Conservation (phyloP, 1,139 yeast genomes). For the Pichia sp. region DNA sequence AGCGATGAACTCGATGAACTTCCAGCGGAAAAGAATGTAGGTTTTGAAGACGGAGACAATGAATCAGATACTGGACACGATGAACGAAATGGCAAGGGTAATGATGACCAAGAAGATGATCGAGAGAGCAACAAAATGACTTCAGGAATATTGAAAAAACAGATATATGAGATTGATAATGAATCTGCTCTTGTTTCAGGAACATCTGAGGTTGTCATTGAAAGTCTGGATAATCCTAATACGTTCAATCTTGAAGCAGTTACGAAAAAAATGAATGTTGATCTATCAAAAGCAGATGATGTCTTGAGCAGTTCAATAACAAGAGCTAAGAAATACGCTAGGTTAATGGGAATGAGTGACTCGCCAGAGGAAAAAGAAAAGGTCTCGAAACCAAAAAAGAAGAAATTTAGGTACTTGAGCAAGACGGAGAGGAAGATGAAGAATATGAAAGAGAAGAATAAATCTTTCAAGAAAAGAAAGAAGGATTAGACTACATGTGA, state of each 20-base stretch:
- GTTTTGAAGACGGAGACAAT: slow-evolving; percentile 1
- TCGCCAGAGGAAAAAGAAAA: slow-evolving; percentile 21
- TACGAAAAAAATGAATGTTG: slow-evolving; percentile 62
- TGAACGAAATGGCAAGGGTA: slow-evolving; percentile 20
- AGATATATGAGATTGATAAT: slow-evolving; percentile 45
- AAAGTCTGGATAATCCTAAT: slow-evolving; percentile 46
- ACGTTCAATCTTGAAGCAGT: slow-evolving; percentile 25
- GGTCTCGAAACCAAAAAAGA: slow-evolving; percentile 48
- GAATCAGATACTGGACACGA: slow-evolving; percentile 18
- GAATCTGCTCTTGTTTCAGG: slow-evolving; percentile 45
- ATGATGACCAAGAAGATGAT: slow-evolving; percentile 6
- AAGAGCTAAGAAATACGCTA: slow-evolving; percentile 71
- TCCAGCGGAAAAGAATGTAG: background rate
- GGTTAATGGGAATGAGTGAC: slow-evolving; percentile 43
- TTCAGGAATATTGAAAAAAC: slow-evolving; percentile 42
- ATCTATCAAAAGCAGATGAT: slow-evolving; percentile 54
- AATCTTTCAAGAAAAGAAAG: slow-evolving; percentile 21
- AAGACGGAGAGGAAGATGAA: slow-evolving; percentile 72
- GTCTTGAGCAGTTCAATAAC: slow-evolving; percentile 60
- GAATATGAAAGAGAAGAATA: slow-evolving; percentile 48
- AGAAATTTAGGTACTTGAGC: slow-evolving; percentile 82
- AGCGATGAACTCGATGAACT: slow-evolving; percentile 3
- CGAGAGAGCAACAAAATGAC: slow-evolving; percentile 11
- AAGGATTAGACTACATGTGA: slow-evolving; percentile 9
- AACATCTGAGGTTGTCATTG: slow-evolving; percentile 63